Evolutionary conservation across 2,329 filamentous ascomycete genomes (phyloP).

Genomic region (Botrytis aclada): DNA sequence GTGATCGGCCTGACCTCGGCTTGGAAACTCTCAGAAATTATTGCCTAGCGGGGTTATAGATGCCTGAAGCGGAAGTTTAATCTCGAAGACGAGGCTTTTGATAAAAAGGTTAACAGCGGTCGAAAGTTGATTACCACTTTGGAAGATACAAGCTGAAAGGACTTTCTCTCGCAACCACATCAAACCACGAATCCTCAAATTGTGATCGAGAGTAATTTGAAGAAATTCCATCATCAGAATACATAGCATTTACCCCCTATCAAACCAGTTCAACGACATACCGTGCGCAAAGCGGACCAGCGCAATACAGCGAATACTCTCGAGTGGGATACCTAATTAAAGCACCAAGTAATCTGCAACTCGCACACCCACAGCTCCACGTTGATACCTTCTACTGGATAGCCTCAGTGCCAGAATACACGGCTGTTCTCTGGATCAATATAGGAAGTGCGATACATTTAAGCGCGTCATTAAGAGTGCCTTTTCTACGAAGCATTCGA

Average conservation of each 20-base stretch:
- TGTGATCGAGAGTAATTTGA: neutral
- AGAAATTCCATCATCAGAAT: neutral
- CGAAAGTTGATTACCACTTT: neutral
- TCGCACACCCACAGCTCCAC: neutral
- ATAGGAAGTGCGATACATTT: neutral
- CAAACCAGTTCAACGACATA: constrained; percentile 5
- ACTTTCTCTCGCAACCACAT: neutral
- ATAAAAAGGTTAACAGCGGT: constrained; percentile 12
- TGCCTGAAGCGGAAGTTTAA: constrained; percentile 19
- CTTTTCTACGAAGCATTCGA: neutral
- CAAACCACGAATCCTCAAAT: neutral
- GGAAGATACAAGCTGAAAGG: neutral
- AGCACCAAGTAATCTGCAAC: neutral
- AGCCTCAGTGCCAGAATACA: neutral
- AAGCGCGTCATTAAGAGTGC: neutral
- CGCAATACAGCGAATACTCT: constrained; percentile 17
- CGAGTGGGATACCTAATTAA: neutral
- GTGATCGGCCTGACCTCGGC: neutral
- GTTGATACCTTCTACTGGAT: constrained; percentile 13
- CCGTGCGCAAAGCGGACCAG: constrained; percentile 12
- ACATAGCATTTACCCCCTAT: constrained; percentile 4
- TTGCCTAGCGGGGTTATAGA: constrained; percentile 16
- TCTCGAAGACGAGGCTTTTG: constrained; percentile 19
- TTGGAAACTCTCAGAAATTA: neutral
- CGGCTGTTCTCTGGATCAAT: constrained; percentile 1